Percentiles rank a stretch among this genome's conserved stretches.
phyloP scores from a whole-genome alignment of 805 yeast genomes.

The Zygotorulaspora florentina region DNA sequence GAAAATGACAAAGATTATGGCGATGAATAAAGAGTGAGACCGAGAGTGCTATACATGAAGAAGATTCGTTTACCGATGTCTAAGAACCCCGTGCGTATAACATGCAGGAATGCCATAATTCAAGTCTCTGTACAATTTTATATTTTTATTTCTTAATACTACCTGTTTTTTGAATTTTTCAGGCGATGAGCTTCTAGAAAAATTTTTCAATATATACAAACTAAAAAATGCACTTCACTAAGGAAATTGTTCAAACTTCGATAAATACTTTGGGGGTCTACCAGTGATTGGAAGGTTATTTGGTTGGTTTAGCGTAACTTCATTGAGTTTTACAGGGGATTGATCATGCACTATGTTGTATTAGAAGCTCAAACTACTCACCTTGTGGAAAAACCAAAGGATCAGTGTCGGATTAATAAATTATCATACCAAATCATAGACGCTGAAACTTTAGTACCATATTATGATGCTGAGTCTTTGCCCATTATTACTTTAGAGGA shows the following conservation, averaged over 20 bases:
- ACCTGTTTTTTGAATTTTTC: neutral
- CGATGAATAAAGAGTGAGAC: neutral
- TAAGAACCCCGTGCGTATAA: no score
- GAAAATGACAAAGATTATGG: constrained; percentile 5
- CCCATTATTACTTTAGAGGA: constrained; percentile 54
- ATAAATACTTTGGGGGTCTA: neutral
- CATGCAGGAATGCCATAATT: neutral
- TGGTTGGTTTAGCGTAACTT: neutral
- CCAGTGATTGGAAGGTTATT: neutral
- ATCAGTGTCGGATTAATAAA: constrained; percentile 63
- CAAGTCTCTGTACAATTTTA: neutral
- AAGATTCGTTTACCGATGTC: no score
- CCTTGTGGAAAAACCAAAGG: constrained; percentile 40
- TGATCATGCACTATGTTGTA: constrained; percentile 26
- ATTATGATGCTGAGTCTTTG: constrained; percentile 43
- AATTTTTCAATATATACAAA: neutral
- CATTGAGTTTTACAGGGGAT: neutral
- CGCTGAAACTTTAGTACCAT: constrained; percentile 44
- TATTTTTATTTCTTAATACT: neutral
- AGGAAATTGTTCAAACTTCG: neutral
- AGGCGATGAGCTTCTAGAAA: neutral
- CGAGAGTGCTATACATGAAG: no score
- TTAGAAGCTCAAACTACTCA: constrained; percentile 23
- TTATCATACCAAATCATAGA: constrained; percentile 65
- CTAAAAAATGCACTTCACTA: neutral